phyloP scores from a whole-genome alignment of 768 basidiomycete genomes.

The Auricularia heimuer region DNA sequence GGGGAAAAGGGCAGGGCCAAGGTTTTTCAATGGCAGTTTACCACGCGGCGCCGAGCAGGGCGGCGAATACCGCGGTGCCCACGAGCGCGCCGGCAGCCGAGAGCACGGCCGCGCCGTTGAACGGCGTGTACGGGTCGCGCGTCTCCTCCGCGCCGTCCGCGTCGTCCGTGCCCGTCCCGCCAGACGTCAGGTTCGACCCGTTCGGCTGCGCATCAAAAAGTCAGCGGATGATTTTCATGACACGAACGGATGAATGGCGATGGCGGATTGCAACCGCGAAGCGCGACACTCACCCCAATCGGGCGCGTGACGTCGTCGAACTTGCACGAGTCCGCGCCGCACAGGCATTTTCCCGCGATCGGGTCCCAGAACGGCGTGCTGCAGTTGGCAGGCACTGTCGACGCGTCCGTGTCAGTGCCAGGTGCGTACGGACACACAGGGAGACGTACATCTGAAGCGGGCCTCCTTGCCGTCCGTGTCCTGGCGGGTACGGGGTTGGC shows the following conservation, averaged over 20 bases:
- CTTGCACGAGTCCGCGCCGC: constrained; percentile 43
- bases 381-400: constrained; percentile 55
- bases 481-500: constrained; percentile 61
- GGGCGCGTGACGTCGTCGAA: constrained; percentile 56
- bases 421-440: neutral
- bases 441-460: constrained; percentile 45
- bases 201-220: constrained; percentile 36
- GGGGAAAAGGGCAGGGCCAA: constrained; percentile 8
- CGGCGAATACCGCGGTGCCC: constrained; percentile 28
- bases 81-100: constrained; percentile 14
- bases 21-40: constrained; percentile 8
- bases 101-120: constrained; percentile 29
- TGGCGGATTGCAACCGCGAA: neutral
- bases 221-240: constrained; percentile 4
- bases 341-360: constrained; percentile 52
- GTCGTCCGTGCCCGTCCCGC: constrained; percentile 35
- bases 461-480: constrained; percentile 33
- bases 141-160: constrained; percentile 14
- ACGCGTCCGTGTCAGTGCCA: neutral
- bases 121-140: constrained; percentile 35
- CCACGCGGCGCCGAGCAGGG: constrained; percentile 23
- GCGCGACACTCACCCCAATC: constrained; percentile 42
- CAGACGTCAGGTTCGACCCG: constrained; percentile 59
- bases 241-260: neutral
- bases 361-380: constrained; percentile 80